phyloP scores from a whole-genome alignment of 345 rosid genomes.

The Populus ilicifolia region DNA sequence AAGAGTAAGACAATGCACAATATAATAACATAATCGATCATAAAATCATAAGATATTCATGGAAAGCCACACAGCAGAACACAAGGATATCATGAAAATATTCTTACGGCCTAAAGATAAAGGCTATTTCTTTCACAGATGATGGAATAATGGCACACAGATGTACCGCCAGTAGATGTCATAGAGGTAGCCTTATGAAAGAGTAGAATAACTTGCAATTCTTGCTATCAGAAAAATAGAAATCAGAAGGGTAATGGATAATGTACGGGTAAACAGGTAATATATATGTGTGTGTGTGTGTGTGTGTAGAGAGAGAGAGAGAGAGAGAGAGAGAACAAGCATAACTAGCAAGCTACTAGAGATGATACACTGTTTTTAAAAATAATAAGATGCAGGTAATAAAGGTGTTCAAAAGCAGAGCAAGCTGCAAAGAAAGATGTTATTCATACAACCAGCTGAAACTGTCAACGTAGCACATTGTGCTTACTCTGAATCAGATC shows the following conservation, averaged over 20 bases:
- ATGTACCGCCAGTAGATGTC: not conserved
- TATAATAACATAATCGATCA: not conserved
- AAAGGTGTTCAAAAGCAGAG: not conserved
- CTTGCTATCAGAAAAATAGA: not conserved
- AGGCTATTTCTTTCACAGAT: not conserved
- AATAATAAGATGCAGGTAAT: not conserved
- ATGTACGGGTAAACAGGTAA: not conserved
- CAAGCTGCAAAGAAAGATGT: not conserved
- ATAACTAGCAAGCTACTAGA: not conserved
- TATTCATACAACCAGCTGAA: not conserved
- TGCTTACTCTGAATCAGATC: slow-evolving; percentile 86
- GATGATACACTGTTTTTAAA: not conserved
- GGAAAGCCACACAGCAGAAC: not conserved
- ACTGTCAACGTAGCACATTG: not conserved
- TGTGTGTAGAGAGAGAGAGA: too few relatives aligned
- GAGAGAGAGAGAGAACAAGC: too few relatives aligned
- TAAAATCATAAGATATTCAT: not conserved
- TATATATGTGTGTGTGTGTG: too few relatives aligned
- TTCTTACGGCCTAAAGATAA: not conserved
- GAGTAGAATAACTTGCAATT: not conserved
- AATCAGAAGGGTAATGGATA: not conserved
- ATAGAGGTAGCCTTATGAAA: not conserved
- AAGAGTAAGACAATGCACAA: not conserved
- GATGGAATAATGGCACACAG: not conserved
- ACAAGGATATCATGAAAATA: not conserved